These are phyloP conservation scores for Phaeolepiota aurea DNA, from an alignment of 768 basidiomycete genomes.

Conservation along the genomic window DNA sequence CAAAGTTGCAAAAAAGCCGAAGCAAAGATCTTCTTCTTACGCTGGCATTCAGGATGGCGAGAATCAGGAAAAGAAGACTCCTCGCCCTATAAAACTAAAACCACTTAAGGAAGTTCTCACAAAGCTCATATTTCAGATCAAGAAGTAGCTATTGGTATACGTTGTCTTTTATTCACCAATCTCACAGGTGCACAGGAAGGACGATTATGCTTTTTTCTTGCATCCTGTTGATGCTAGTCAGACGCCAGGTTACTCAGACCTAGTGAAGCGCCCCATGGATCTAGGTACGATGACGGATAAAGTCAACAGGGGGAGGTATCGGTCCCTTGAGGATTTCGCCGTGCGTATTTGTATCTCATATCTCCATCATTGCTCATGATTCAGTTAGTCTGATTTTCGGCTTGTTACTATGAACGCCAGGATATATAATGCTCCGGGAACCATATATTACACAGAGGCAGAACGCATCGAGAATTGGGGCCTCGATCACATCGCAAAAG, in stretches of 20 bases:
- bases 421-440: slow-evolving; percentile 65
- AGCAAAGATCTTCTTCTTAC: slow-evolving; percentile 17
- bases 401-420: slow-evolving; percentile 72
- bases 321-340: slow-evolving; percentile 72
- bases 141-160: slow-evolving; percentile 40
- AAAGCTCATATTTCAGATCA: slow-evolving; percentile 62
- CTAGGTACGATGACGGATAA: slow-evolving; percentile 80
- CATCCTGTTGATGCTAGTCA: slow-evolving; percentile 52
- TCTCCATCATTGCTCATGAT: slow-evolving; percentile 4
- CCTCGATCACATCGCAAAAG: slow-evolving; percentile 65
- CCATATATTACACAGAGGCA: slow-evolving; percentile 69
- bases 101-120: slow-evolving; percentile 69
- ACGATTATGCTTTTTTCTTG: slow-evolving; percentile 81
- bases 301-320: slow-evolving; percentile 68
- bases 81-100: slow-evolving; percentile 65
- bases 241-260: slow-evolving; percentile 56
- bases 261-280: slow-evolving; percentile 87
- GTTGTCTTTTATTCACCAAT: slow-evolving; percentile 4
- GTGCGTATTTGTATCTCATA: slow-evolving; percentile 30
- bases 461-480: slow-evolving; percentile 64
- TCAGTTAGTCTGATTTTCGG: slow-evolving; percentile 53
- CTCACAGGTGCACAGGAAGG: slow-evolving; percentile 44
- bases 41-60: slow-evolving; percentile 20
- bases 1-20: slow-evolving; percentile 42
- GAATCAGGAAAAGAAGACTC: slow-evolving; percentile 31